Percentiles rank a stretch among this genome's conserved stretches.
These are phyloP conservation scores for Lasiosphaeriaceae sp. DNA, from an alignment of 495 filamentous ascomycete genomes.

Conservation along the genomic window DNA sequence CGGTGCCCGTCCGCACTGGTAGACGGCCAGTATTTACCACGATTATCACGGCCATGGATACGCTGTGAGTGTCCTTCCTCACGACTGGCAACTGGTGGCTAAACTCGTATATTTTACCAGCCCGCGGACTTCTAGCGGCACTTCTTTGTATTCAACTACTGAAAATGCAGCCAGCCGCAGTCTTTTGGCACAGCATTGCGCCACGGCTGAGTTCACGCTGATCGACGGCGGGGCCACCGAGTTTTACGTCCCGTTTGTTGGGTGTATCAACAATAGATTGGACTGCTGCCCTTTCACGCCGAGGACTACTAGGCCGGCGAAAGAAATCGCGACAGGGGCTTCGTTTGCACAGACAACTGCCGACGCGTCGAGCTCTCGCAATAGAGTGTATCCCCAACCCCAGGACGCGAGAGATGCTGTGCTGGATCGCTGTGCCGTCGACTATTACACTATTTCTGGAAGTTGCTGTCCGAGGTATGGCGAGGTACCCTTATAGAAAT, in stretches of 20 bases:
- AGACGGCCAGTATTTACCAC: no score
- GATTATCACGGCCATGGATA: no score
- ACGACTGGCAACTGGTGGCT: no score
- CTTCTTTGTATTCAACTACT: neutral
- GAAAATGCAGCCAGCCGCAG: constrained; percentile 1
- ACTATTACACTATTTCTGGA: constrained; percentile 17
- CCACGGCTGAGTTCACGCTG: constrained; percentile 15
- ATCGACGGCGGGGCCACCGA: constrained; percentile 13
- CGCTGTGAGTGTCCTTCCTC: no score
- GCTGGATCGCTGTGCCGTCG: constrained; percentile 13
- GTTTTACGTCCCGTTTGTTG: constrained; percentile 21
- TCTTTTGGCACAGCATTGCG: constrained; percentile 12
- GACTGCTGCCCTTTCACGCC: constrained; percentile 22
- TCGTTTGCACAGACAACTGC: neutral
- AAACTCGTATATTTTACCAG: no score
- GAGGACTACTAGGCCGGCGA: neutral
- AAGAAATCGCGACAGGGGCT: neutral
- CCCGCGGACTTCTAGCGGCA: neutral
- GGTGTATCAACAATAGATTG: constrained; percentile 15
- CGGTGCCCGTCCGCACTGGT: no score
- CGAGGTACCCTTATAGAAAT: neutral
- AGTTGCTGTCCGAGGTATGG: constrained; percentile 24
- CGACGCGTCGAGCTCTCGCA: neutral
- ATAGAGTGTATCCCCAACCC: constrained; percentile 9
- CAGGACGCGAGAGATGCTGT: constrained; percentile 3